A percentile compares a stretch with the other conserved stretches of the same genome.
Conservation (phyloP, 176 grass and related monocot genomes). For the Oryza coarctata region DNA sequence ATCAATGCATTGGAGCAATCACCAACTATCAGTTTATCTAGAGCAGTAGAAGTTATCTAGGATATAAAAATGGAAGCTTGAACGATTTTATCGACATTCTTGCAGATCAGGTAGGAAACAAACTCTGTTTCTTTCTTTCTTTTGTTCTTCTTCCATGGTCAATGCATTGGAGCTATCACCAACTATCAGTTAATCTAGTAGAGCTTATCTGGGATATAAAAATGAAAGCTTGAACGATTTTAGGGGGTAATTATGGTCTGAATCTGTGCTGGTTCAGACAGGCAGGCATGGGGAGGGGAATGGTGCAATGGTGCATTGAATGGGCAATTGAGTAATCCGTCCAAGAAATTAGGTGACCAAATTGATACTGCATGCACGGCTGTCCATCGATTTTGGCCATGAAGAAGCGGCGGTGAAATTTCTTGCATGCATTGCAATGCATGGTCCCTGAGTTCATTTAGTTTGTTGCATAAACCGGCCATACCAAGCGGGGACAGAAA, state of each 20-base stretch:
- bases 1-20: not conserved
- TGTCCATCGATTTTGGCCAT: constrained; percentile 6
- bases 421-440: not conserved
- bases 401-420: constrained; percentile 27
- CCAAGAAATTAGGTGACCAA: constrained; percentile 40
- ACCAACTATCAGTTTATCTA: not conserved
- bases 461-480: not conserved
- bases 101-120: constrained; percentile 72
- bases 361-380: constrained; percentile 36
- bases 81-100: constrained; percentile 93
- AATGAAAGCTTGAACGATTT: not conserved
- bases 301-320: constrained; percentile 33
- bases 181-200: not conserved
- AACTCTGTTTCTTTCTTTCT: not conserved
- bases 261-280: constrained; percentile 11
- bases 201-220: too few relatives aligned
- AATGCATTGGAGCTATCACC: not conserved
- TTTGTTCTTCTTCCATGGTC: not conserved
- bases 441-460: constrained; percentile 50
- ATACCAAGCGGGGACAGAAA: not conserved
- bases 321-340: constrained; percentile 19
- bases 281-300: constrained; percentile 18
- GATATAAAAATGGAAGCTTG: not conserved
- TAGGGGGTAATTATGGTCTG: not conserved
- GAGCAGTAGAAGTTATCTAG: not conserved